Base-by-base conservation (phyloP, 441 rosid genomes). In the Erodium chrysanthum region DNA sequence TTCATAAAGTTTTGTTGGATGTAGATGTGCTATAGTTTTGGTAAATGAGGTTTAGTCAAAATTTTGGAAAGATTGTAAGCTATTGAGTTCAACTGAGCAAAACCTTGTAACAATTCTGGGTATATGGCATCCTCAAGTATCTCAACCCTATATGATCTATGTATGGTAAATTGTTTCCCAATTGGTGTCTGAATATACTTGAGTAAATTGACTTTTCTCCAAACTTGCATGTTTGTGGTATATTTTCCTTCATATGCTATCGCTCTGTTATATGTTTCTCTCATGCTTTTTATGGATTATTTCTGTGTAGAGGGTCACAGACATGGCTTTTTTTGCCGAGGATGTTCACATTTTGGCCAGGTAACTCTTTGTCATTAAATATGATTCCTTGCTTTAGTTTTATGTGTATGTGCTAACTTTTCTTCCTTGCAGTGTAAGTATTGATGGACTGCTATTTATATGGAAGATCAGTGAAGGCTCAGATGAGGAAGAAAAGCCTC, bases 341-440 rank as follows among this genome's bases (percentile, higher is more conserved):
- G 91, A 94, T 85, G 96, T 89, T 78, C 92, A 94, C 80, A 84
- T 89, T 69, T 81, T 94, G 77, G 99, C 97, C 61, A 92, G 97
- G 97, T 92, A 84, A 33, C 64, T 59, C 42, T 68, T 66, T 79
- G 21, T 14, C 66, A 29, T 75, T 6, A 64, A 10, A 56, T 29
- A 46, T 71, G 50, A 31, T 40, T 33, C 67, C 50, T 42, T 69
- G 58, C n/a, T 40, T 60, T 75, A 65, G 61, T 58, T 59, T 66
- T 31, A 10, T 40, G 14, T 44, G 9, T 50, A 54, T 27, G 14
- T 52, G 58, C 62, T 70, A 61, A 72, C 15, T 48, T 22, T 68
- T 9, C 18, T 54, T 37, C 69, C 73, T 23, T 79, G 80, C 86
- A 91, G 97, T 71, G 90, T 87, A 40, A 86, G 97, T 46, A 72